Evolutionary conservation across 345 rosid genomes (phyloP).

Genomic region (Microcos paniculata): DNA sequence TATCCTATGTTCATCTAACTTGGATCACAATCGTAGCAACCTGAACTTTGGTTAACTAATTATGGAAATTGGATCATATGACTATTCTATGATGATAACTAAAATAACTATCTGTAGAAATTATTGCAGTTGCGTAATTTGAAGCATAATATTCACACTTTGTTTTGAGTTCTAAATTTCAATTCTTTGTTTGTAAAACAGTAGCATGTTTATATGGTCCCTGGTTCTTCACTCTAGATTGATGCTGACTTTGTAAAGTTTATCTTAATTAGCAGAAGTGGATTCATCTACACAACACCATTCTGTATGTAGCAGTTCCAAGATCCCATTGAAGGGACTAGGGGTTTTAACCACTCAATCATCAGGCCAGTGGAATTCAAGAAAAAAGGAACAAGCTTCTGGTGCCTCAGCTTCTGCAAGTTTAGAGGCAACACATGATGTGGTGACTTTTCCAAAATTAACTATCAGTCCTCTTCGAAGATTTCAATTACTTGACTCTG

Average conservation of each 20-base stretch:
- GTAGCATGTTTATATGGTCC: neutral
- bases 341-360: constrained; percentile 41
- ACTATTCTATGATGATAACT: neutral
- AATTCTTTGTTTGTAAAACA: neutral
- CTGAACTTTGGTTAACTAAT: neutral
- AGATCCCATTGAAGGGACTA: constrained; percentile 48
- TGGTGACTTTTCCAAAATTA: constrained; percentile 46
- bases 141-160: neutral
- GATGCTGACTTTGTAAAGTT: neutral
- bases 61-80: neutral
- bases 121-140: neutral
- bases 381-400: constrained; percentile 33
- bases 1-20: no score
- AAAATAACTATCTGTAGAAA: neutral
- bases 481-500: constrained; percentile 82
- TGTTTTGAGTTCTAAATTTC: neutral
- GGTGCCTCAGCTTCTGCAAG: constrained; percentile 40
- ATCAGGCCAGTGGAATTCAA: constrained; percentile 32
- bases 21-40: neutral
- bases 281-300: constrained; percentile 36
- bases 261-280: constrained; percentile 34
- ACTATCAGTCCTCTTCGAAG: constrained; percentile 77
- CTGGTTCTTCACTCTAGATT: neutral
- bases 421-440: constrained; percentile 34
- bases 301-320: constrained; percentile 66